Base-by-base conservation (phyloP, 768 basidiomycete species). In the Lentinula aciculospora region DNA sequence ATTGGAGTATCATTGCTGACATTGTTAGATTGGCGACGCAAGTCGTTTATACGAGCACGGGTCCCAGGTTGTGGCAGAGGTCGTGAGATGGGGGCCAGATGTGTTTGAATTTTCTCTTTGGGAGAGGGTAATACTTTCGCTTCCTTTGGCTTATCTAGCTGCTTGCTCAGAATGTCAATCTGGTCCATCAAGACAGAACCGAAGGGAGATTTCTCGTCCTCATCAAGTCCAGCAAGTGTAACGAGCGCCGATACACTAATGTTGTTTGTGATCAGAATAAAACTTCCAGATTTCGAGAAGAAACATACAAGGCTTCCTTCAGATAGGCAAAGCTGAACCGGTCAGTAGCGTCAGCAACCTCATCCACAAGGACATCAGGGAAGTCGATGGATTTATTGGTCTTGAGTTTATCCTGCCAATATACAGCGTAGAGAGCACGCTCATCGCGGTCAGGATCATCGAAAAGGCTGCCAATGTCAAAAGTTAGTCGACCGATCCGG, bases 281-380 rank as follows among this genome's bases (percentile, higher is more conserved):
- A 57, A n/a, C 5, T 19, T 29, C 25, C n/a, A 49, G 54, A 13
- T 29, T 57, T 31, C 28, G 25, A 31, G 25, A 37, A 19, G 28
- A 17, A 27, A 77, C 89, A 60, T 67, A 94, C 92, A 94, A 94
- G 2, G 83, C 89, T 70, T 94, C 92, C 68, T 95, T 94, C 64
- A 94, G 74, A 69, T 92, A 94, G 0, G 92, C 90, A 67, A 94
- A 94, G 63, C 86, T 89, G 74, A 94, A 94, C 29, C 75, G 72
- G 31, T 78, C 73, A 0, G 91, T 93, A 58, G 70, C 53, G 9
- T 76, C 70, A 4, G 85, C 89, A 27, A 89, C 73, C 61, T 83
- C 79, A 10, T 79, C 68, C 17, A 85, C 75, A 31, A 94, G 76
- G 12, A 72, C 60, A 61, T 91, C 85, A 0, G 92, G 83, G 74